Evolutionary conservation across 148 eudicot species (phyloP).

Genomic region (Silene latifolia): DNA sequence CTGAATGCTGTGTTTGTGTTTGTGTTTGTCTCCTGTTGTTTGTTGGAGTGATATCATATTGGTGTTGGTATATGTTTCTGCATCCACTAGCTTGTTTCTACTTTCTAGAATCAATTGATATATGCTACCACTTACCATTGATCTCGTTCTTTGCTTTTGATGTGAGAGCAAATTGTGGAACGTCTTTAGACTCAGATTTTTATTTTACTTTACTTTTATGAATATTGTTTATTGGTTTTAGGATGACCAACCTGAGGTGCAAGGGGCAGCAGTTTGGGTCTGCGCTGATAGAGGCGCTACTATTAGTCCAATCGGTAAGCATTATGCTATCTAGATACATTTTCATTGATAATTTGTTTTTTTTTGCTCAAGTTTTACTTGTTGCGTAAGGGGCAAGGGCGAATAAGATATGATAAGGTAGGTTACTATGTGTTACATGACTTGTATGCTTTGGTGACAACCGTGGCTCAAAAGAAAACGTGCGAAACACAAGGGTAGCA

Average conservation of each 20-base stretch:
- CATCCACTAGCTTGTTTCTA: background rate
- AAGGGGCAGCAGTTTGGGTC: constrained; percentile 88
- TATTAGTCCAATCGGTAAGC: constrained; percentile 85
- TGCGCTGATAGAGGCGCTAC: constrained; percentile 88
- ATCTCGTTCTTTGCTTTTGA: background rate
- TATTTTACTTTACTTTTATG: constrained; percentile 18
- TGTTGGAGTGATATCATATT: background rate
- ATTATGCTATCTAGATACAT: background rate
- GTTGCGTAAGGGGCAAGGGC: constrained; percentile 1
- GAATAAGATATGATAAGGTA: background rate
- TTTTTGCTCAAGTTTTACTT: background rate
- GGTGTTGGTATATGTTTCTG: background rate
- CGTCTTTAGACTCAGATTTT: background rate
- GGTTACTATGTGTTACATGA: background rate
- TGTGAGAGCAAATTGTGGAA: background rate
- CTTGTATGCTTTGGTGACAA: constrained; percentile 1
- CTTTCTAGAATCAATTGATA: background rate
- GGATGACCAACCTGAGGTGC: constrained; percentile 98
- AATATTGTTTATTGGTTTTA: constrained; percentile 17
- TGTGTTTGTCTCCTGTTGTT: background rate
- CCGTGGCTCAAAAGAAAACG: background rate
- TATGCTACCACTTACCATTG: background rate
- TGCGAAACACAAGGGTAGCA: background rate
- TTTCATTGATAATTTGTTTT: background rate
- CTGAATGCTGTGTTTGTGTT: background rate